Conservation (phyloP, 2,329 filamentous ascomycete genomes). For the Clathrospora elynae region DNA sequence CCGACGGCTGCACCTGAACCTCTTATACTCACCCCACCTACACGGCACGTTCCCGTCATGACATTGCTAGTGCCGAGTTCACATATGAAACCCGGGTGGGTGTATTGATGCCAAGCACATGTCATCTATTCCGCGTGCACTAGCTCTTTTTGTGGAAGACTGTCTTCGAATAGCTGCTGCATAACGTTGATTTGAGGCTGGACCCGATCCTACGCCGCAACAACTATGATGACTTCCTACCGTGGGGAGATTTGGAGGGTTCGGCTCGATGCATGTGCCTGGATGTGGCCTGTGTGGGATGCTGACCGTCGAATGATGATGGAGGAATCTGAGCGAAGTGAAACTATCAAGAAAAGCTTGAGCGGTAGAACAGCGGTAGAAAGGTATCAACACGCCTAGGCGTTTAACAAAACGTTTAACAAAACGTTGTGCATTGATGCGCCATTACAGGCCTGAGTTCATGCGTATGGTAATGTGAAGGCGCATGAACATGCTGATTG, state of each 20-base stretch:
- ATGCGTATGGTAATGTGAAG: constrained; percentile 6
- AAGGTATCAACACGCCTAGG: constrained; percentile 19
- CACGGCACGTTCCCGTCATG: constrained; percentile 22
- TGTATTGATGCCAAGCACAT: constrained; percentile 28
- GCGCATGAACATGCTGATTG: constrained; percentile 3
- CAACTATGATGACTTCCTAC: constrained; percentile 24
- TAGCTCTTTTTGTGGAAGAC: constrained; percentile 17
- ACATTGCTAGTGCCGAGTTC: constrained; percentile 21
- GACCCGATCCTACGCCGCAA: constrained; percentile 27
- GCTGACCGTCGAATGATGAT: constrained; percentile 24
- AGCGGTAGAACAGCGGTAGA: constrained; percentile 8
- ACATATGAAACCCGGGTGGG: constrained; percentile 22
- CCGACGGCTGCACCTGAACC: constrained; percentile 9
- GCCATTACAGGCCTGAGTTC: constrained; percentile 8
- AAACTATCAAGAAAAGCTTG: constrained; percentile 25
- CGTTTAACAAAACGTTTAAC: too few relatives aligned
- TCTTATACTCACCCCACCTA: constrained; percentile 34
- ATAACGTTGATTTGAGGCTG: constrained; percentile 25
- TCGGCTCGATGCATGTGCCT: constrained; percentile 30
- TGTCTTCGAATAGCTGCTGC: constrained; percentile 29
- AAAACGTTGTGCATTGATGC: constrained; percentile 34
- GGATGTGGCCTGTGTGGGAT: constrained; percentile 15
- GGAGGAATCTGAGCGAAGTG: constrained; percentile 20
- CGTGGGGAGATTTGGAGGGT: constrained; percentile 24
- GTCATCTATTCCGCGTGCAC: constrained; percentile 36